Evolutionary conservation across 768 basidiomycete genomes (phyloP).

Genomic region (Amanita jacksonii): DNA sequence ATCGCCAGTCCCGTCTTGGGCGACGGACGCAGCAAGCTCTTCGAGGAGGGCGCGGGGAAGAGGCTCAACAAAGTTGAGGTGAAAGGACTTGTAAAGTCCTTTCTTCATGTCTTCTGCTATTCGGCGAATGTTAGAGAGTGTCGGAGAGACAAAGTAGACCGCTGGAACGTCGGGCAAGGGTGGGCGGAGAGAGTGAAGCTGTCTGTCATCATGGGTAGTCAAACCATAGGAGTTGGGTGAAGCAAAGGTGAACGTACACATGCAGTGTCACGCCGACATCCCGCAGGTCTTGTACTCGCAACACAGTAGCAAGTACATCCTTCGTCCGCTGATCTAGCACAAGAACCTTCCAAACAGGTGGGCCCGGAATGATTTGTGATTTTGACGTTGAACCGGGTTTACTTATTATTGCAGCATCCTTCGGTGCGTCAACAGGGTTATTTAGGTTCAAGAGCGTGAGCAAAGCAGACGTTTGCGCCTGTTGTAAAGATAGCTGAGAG

Average conservation of each 20-base stretch:
- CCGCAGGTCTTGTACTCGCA: conserved; percentile 92
- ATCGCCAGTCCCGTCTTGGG: conserved; percentile 76
- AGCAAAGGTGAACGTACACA: conserved; percentile 53
- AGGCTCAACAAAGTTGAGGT: conserved; percentile 93
- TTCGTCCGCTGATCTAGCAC: conserved; percentile 94
- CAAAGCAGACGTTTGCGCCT: conserved; percentile 80
- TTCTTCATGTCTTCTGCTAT: conserved; percentile 93
- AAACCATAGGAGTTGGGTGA: conserved; percentile 2
- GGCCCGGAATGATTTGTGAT: conserved; percentile 43
- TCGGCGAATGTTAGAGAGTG: conserved; percentile 72
- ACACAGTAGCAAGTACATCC: conserved; percentile 89
- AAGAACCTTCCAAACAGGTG: conserved; percentile 93
- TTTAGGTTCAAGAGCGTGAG: conserved; percentile 84
- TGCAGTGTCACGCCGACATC: conserved; percentile 97
- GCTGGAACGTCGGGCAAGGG: conserved; percentile 93
- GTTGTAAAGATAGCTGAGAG: conserved; percentile 61
- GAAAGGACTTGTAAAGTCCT: conserved; percentile 83
- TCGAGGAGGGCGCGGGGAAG: conserved; percentile 83
- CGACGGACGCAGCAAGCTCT: conserved; percentile 85
- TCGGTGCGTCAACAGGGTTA: conserved; percentile 36
- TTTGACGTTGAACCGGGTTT: conserved; percentile 38
- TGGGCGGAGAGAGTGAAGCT: conserved; percentile 84
- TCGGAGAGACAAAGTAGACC: conserved; percentile 93
- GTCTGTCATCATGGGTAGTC: conserved; percentile 36
- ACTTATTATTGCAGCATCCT: conserved; percentile 20